A percentile compares a stretch with the other conserved stretches of the same genome.
phyloP scores from a whole-genome alignment of 306 rosid genomes.

The Pterocarpus santalinus region DNA sequence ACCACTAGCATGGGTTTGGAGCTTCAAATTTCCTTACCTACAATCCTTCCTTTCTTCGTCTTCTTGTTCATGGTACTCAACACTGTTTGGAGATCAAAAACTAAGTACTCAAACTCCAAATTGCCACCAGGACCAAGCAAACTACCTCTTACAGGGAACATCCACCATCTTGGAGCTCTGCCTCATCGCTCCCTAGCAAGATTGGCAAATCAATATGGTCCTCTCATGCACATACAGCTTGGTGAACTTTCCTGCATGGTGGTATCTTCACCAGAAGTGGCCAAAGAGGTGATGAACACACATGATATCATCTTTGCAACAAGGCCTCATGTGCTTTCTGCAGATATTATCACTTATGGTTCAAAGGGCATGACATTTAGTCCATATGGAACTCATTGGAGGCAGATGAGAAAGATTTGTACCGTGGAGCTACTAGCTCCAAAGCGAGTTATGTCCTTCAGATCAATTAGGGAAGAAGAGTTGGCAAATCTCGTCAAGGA shows the following conservation, averaged over 20 bases:
- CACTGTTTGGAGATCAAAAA: slow-evolving; percentile 32
- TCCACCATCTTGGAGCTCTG: slow-evolving; percentile 42
- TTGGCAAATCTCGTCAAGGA: slow-evolving; percentile 28
- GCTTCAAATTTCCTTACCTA: background rate
- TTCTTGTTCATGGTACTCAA: slow-evolving; percentile 12
- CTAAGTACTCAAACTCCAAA: slow-evolving; percentile 14
- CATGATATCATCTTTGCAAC: slow-evolving; percentile 48
- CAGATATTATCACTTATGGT: slow-evolving; percentile 38
- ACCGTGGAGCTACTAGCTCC: slow-evolving; percentile 27
- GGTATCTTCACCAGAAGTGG: slow-evolving; percentile 50
- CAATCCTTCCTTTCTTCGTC: slow-evolving; percentile 33
- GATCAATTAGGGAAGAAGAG: slow-evolving; percentile 46
- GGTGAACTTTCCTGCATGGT: slow-evolving; percentile 43
- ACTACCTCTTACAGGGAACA: slow-evolving; percentile 46
- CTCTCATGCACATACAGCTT: slow-evolving; percentile 42
- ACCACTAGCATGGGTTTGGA: background rate
- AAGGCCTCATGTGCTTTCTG: slow-evolving; percentile 37
- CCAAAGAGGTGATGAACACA: slow-evolving; percentile 48
- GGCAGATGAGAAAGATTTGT: slow-evolving; percentile 43
- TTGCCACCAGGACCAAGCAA: slow-evolving; percentile 50
- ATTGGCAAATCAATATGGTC: slow-evolving; percentile 40
- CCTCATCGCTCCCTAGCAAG: slow-evolving; percentile 22
- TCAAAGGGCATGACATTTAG: slow-evolving; percentile 12
- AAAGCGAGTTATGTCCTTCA: slow-evolving; percentile 38
- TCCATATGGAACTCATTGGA: slow-evolving; percentile 40